Percentiles rank a stretch among this genome's conserved stretches.
These are phyloP conservation scores for Calonectria crousiana DNA, from an alignment of 2,329 filamentous ascomycete species.

Conservation along the genomic window DNA sequence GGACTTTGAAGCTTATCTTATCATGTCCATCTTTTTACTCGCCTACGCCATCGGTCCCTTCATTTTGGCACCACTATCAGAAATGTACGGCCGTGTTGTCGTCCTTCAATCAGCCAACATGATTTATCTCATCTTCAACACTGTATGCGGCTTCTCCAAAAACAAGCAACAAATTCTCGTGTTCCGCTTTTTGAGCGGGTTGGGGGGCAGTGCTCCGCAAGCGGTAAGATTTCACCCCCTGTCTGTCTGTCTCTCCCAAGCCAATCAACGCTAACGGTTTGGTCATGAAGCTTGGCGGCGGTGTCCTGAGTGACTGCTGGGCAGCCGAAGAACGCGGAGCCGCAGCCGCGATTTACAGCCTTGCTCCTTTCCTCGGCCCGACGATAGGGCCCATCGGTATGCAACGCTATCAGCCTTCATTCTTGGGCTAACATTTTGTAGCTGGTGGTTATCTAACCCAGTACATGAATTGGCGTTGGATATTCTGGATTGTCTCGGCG, in stretches of 20 bases:
- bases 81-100: conserved; percentile 62
- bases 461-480: conserved; percentile 57
- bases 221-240: conserved; percentile 48
- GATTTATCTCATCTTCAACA: conserved; percentile 67
- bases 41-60: conserved; percentile 67
- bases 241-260: background rate
- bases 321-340: conserved; percentile 54
- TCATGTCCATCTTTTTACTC: conserved; percentile 71
- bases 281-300: conserved; percentile 54
- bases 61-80: conserved; percentile 63
- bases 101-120: conserved; percentile 60
- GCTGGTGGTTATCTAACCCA: conserved; percentile 55
- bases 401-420: background rate
- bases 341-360: conserved; percentile 49
- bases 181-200: conserved; percentile 62
- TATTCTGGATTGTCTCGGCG: conserved; percentile 57
- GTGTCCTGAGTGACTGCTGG: conserved; percentile 61
- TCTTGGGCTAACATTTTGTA: background rate
- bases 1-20: conserved; percentile 59
- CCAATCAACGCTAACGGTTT: background rate
- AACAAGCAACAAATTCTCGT: conserved; percentile 60
- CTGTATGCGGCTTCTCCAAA: conserved; percentile 63
- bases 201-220: conserved; percentile 60
- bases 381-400: conserved; percentile 55
- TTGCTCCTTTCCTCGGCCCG: conserved; percentile 58